Percentiles rank a stretch among this genome's conserved stretches.
phyloP scores from a whole-genome alignment of 208 protist genomes.

The Leishmania aethiopica region DNA sequence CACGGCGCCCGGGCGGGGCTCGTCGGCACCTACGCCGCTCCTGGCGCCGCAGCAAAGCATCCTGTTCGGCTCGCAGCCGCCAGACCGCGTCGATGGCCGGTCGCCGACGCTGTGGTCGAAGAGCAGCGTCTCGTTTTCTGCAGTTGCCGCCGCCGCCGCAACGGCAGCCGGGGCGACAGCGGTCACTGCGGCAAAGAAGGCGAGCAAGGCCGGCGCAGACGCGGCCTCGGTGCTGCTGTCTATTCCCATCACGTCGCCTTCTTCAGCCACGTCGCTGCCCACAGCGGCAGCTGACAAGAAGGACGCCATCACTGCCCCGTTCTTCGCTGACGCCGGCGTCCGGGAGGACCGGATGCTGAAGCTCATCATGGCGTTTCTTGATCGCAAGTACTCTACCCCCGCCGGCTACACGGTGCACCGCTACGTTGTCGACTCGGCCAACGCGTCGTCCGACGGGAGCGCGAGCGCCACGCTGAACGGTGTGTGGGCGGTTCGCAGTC shows the following conservation, averaged over 20 bases:
- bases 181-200: not conserved
- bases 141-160: constrained; percentile 15
- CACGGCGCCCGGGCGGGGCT: not conserved
- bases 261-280: constrained; percentile 1
- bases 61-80: constrained; percentile 15
- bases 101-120: constrained; percentile 6
- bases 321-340: constrained; percentile 26
- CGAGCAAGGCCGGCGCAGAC: not conserved
- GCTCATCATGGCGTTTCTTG: constrained; percentile 45
- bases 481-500: constrained; percentile 40
- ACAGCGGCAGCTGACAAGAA: not conserved
- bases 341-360: constrained; percentile 37
- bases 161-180: constrained; percentile 3
- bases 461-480: constrained; percentile 13
- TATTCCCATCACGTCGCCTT: constrained; percentile 20
- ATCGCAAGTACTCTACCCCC: constrained; percentile 39
- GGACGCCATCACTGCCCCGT: not conserved
- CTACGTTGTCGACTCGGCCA: constrained; percentile 26
- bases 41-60: constrained; percentile 22
- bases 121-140: constrained; percentile 21
- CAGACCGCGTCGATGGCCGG: constrained; percentile 12
- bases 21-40: constrained; percentile 11
- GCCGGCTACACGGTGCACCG: constrained; percentile 32
- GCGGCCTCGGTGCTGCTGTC: constrained; percentile 22
- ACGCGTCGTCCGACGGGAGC: constrained; percentile 1